phyloP scores from a whole-genome alignment of 2,329 filamentous ascomycete species.

The Ilyonectria mors-panacis region DNA sequence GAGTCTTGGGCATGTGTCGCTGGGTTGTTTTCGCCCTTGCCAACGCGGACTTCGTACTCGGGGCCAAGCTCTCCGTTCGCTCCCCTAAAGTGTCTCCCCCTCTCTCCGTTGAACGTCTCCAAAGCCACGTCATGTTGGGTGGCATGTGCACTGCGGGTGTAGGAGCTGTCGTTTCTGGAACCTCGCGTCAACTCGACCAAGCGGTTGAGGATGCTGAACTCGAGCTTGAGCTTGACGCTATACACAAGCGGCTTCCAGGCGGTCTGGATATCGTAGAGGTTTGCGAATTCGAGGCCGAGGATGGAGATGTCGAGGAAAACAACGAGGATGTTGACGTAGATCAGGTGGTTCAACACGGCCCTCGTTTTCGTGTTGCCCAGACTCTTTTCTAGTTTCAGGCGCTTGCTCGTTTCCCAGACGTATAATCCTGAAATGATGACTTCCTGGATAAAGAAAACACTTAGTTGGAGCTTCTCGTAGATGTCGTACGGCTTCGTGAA shows the following conservation, averaged over 20 bases:
- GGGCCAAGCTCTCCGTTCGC: constrained; percentile 22
- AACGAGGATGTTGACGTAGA: constrained; percentile 60
- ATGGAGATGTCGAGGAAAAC: constrained; percentile 56
- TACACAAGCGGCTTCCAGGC: constrained; percentile 49
- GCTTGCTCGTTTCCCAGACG: constrained; percentile 65
- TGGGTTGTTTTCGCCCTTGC: constrained; percentile 29
- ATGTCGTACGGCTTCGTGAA: constrained; percentile 56
- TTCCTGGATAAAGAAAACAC: constrained; percentile 69
- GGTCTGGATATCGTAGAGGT: constrained; percentile 48
- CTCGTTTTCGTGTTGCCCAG: constrained; percentile 35
- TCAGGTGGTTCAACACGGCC: constrained; percentile 53
- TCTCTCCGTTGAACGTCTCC: constrained; percentile 39
- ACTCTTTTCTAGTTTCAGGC: constrained; percentile 60
- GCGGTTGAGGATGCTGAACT: constrained; percentile 56
- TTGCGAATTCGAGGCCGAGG: constrained; percentile 56
- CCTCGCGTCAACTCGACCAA: constrained; percentile 46
- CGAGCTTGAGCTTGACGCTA: constrained; percentile 56
- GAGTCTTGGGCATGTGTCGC: constrained; percentile 12
- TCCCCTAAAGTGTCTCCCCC: constrained; percentile 19
- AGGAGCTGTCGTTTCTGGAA: constrained; percentile 38
- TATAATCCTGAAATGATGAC: constrained; percentile 67
- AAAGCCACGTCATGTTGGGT: constrained; percentile 35
- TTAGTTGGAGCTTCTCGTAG: constrained; percentile 69
- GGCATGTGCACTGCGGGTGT: constrained; percentile 33
- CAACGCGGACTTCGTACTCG: constrained; percentile 43